Base-by-base conservation (phyloP, 202 grass and related monocot species). In the Schoenoplectus triqueter region DNA sequence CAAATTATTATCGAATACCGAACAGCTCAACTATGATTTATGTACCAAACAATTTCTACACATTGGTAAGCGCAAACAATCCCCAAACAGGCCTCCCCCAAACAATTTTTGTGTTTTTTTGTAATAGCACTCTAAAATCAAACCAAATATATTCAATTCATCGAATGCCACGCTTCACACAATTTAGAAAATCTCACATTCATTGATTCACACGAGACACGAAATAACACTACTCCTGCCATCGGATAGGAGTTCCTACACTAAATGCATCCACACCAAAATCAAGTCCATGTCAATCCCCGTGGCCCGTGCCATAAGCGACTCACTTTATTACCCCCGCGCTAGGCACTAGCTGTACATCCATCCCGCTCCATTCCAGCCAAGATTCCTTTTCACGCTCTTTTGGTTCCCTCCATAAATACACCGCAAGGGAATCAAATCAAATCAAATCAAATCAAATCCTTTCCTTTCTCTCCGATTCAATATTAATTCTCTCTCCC, bases 321-420 rank as follows among this genome's bases (percentile, higher is more conserved):
- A 71, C 59, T 62, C 59, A 71, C 47, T 48, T 47, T 71, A 70
- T 44, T 2, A 70, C 5, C 42, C 10, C 51, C 31, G 31, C 31
- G 31, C 31, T 62, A 67, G 1, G 39, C 11, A 67, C 65, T 7
- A 18, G 68, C 68, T 71, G 67, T 69, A 44, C 5, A 31, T 65
- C 5, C 9, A 82, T 67, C 62, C 75, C 7, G 8, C 80, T 82
- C 54, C 13, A 17, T 14, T 47, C 15, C 56, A 60, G 56, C 77
- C 39, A 5, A 20, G 19, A 82, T 82, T 82, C 80, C 59, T 63
- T 11, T 68, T 82, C 64, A 57, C 42, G 11, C 0, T 7, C 3
- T 31, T 50, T 82, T 15, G 3, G 10, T 22, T 54, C 60, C 63
- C 48, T 82, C 47, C 80, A 56, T 82, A 82, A 82, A 82, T 82